Evolutionary conservation across 2,329 filamentous ascomycete species (phyloP).

Genomic region (Colletotrichum musae): DNA sequence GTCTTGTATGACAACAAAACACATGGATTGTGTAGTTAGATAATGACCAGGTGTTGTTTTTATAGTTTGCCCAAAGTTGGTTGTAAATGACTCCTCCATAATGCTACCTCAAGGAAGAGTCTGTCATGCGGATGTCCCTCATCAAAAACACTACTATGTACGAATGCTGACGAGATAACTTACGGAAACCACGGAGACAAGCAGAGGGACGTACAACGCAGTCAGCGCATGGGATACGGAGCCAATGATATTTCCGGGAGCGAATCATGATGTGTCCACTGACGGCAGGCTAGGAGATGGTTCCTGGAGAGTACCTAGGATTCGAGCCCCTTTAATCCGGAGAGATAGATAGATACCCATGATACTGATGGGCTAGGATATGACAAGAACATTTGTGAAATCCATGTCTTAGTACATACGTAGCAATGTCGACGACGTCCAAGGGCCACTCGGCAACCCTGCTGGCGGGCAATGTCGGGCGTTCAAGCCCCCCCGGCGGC

Average conservation of each 20-base stretch:
- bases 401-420: neutral
- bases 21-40: too few relatives aligned
- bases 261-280: conserved; percentile 31
- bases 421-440: neutral
- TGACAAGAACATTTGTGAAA: conserved; percentile 23
- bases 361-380: conserved; percentile 3
- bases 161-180: conserved; percentile 9
- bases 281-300: conserved; percentile 13
- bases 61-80: too few relatives aligned
- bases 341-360: conserved; percentile 18
- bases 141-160: neutral
- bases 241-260: conserved; percentile 9
- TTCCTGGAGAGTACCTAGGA: conserved; percentile 10
- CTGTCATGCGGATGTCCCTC: neutral
- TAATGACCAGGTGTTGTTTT: too few relatives aligned
- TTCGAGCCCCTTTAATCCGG: conserved; percentile 31
- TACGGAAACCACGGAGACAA: neutral
- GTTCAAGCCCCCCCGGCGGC: neutral
- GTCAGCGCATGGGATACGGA: conserved; percentile 17
- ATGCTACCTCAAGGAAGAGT: too few relatives aligned
- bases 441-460: conserved; percentile 6
- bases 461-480: neutral
- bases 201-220: neutral
- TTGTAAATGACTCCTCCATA: too few relatives aligned
- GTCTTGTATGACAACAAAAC: too few relatives aligned